Evolutionary conservation across 768 basidiomycete species (phyloP).

Genomic region (Amyloporia xantha): DNA sequence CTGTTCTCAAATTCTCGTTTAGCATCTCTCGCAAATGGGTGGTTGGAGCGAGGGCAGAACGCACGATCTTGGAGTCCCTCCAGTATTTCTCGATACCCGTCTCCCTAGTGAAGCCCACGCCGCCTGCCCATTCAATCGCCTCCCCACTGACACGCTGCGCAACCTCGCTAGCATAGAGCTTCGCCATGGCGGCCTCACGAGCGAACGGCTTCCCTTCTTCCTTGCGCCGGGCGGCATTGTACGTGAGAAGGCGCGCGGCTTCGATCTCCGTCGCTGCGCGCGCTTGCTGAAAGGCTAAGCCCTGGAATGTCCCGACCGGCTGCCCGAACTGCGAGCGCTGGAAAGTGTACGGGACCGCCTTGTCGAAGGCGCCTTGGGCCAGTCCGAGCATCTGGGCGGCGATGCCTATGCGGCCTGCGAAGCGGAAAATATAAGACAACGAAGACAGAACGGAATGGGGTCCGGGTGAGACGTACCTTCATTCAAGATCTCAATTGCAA

Average conservation of each 20-base stretch:
- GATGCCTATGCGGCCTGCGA: conserved; percentile 82
- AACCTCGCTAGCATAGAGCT: conserved; percentile 84
- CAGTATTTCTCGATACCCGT: conserved; percentile 95
- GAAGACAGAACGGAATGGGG: too few species aligned
- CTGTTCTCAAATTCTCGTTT: conserved; percentile 38
- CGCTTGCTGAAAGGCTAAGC: conserved; percentile 93
- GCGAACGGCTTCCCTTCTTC: conserved; percentile 83
- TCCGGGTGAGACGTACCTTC: conserved; percentile 66
- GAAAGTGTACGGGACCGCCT: conserved; percentile 92
- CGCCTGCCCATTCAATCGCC: conserved; percentile 97
- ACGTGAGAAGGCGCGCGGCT: conserved; percentile 83
- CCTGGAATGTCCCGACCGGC: conserved; percentile 90
- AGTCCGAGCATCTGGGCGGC: conserved; percentile 98
- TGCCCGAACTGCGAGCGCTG: conserved; percentile 93
- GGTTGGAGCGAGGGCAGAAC: conserved; percentile 22
- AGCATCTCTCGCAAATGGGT: neutral
- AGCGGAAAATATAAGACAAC: too few species aligned
- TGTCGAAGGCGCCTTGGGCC: conserved; percentile 95
- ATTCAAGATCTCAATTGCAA: conserved; percentile 95
- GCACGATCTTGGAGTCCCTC: conserved; percentile 93
- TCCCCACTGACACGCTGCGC: conserved; percentile 83
- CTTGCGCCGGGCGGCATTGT: conserved; percentile 93
- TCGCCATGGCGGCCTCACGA: conserved; percentile 97
- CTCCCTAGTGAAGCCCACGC: conserved; percentile 88
- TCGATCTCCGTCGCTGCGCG: conserved; percentile 87